Evolutionary conservation across 1,284 basidiomycete species (phyloP).

Genomic region (Leccinum angustisporum): DNA sequence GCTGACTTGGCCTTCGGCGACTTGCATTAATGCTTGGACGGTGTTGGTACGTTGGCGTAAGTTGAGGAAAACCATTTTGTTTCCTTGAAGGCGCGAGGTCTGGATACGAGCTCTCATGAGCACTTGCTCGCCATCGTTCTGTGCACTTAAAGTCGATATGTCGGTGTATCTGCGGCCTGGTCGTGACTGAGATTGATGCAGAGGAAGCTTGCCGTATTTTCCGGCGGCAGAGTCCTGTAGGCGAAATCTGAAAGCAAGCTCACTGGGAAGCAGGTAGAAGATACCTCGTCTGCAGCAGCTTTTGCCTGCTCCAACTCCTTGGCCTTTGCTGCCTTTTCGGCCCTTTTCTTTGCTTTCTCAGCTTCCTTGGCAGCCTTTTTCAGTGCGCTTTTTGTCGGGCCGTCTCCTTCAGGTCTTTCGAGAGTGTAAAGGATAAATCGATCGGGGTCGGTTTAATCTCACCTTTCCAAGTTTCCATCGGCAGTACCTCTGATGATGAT

Average conservation of each 20-base stretch:
- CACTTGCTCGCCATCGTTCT: slow-evolving; percentile 77
- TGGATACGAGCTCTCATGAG: slow-evolving; percentile 90
- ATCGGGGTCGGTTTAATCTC: slow-evolving; percentile 2
- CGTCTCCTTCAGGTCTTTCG: slow-evolving; percentile 37
- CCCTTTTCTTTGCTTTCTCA: slow-evolving; percentile 91
- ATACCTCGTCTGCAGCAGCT: slow-evolving; percentile 67
- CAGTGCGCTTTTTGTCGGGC: slow-evolving; percentile 84
- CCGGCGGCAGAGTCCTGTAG: slow-evolving; percentile 79
- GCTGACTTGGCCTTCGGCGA: slow-evolving; percentile 81
- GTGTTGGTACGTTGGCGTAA: slow-evolving; percentile 89
- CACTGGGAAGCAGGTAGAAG: slow-evolving; percentile 20
- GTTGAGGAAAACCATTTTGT: slow-evolving; percentile 93
- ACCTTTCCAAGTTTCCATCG: slow-evolving; percentile 16
- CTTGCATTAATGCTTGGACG: slow-evolving; percentile 84
- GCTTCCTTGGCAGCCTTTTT: slow-evolving; percentile 93
- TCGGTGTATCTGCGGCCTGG: slow-evolving; percentile 50
- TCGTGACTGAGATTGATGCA: slow-evolving; percentile 89
- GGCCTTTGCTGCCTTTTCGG: slow-evolving; percentile 78
- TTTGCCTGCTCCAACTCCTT: slow-evolving; percentile 68
- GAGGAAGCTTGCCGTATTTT: slow-evolving; percentile 88
- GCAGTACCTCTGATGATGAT: slow-evolving; percentile 9
- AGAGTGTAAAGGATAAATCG: slow-evolving; percentile 4
- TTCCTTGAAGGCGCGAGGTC: slow-evolving; percentile 87
- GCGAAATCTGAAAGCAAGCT: slow-evolving; percentile 9
- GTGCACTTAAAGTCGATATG: slow-evolving; percentile 68